Conservation (phyloP, 2,329 filamentous ascomycete genomes). For the Pestalotiopsis sp. region DNA sequence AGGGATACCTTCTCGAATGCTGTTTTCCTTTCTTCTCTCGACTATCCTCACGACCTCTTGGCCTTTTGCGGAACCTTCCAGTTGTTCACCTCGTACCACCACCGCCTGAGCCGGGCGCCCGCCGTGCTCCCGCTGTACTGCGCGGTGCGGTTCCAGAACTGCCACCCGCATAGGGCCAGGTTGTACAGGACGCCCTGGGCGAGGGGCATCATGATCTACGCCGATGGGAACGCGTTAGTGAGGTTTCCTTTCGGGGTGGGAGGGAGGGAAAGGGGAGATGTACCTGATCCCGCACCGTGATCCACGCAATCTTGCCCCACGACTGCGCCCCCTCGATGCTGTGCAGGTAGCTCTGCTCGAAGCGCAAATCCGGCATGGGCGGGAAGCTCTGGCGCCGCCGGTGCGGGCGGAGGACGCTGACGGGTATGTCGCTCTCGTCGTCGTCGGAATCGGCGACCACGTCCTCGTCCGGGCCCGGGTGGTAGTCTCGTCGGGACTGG, state of each 20-base stretch:
- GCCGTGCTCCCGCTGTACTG: conserved; percentile 74
- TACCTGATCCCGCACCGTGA: conserved; percentile 89
- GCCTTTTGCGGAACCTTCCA: conserved; percentile 66
- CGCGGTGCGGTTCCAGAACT: conserved; percentile 80
- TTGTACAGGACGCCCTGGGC: conserved; percentile 90
- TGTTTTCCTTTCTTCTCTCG: too few species aligned
- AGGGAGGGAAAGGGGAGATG: conserved; percentile 14
- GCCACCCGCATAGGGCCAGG: conserved; percentile 81
- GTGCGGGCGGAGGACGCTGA: conserved; percentile 59
- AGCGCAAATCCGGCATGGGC: conserved; percentile 83
- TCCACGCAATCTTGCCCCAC: conserved; percentile 77
- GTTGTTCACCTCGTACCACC: conserved; percentile 96
- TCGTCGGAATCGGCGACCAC: conserved; percentile 46
- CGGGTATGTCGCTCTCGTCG: conserved; percentile 65
- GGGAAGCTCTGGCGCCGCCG: conserved; percentile 44
- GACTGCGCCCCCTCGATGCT: conserved; percentile 80
- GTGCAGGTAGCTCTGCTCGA: conserved; percentile 96
- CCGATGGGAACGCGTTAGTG: neutral
- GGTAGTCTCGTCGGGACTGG: conserved; percentile 22
- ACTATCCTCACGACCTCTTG: conserved; percentile 10
- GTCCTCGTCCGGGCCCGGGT: conserved; percentile 34
- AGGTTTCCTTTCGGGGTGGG: too few species aligned
- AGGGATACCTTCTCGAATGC: too few species aligned
- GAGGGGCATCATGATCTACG: conserved; percentile 81
- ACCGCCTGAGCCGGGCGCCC: conserved; percentile 77